phyloP scores from a whole-genome alignment of 306 rosid species.

The Adenanthera pavonina region DNA sequence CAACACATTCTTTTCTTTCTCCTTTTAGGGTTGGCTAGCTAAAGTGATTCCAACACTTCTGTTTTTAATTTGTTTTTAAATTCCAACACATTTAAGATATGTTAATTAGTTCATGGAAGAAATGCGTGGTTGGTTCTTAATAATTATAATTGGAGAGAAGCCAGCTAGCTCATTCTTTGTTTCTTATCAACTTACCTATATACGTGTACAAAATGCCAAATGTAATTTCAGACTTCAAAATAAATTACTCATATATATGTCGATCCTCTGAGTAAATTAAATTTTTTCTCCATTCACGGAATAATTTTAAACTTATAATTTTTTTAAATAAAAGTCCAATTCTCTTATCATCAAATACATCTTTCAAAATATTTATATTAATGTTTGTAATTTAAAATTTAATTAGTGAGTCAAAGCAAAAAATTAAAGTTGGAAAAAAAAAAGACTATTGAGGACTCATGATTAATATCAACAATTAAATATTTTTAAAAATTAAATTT shows the following conservation, averaged over 20 bases:
- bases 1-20: conserved; percentile 16
- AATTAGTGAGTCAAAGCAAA: no score
- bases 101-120: neutral
- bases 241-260: neutral
- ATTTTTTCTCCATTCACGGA: no score
- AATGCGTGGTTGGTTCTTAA: neutral
- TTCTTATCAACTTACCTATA: neutral
- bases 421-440: neutral
- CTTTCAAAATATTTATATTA: neutral
- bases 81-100: neutral
- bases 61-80: neutral
- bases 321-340: no score
- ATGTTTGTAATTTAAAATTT: neutral
- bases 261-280: no score
- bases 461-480: neutral
- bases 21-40: neutral
- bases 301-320: no score
- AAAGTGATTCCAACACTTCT: neutral
- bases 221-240: conserved; percentile 28
- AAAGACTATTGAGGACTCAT: neutral
- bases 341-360: neutral
- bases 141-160: neutral
- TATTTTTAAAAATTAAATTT: no score
- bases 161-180: neutral
- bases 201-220: neutral